Evolutionary conservation across 441 rosid genomes (phyloP).

Genomic region (Gossypium gossypioides): DNA sequence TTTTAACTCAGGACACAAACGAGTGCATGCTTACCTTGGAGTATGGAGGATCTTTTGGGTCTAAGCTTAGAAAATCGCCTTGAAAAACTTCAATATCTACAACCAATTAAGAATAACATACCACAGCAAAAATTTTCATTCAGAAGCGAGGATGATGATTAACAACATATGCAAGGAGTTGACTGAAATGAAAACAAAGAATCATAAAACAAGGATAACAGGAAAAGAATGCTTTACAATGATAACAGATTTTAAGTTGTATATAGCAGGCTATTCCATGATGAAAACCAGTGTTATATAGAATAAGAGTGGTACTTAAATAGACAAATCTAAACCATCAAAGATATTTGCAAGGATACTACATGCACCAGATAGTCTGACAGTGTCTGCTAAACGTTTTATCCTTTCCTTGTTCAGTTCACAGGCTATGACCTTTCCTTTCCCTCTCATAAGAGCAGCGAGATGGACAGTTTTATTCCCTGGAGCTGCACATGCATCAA

Average conservation of each 20-base stretch:
- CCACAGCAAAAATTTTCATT: conserved; percentile 6
- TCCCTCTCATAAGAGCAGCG: conserved; percentile 81
- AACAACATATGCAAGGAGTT: not conserved
- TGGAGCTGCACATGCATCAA: conserved; percentile 94
- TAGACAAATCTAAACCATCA: not conserved
- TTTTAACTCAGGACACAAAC: not conserved
- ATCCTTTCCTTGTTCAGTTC: conserved; percentile 65
- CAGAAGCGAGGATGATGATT: not conserved
- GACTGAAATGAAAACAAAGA: not conserved
- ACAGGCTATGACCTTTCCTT: conserved; percentile 69
- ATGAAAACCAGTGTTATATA: not conserved
- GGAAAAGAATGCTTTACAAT: not conserved
- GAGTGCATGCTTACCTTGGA: conserved; percentile 39
- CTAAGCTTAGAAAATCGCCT: conserved; percentile 57
- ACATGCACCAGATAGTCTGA: conserved; percentile 68
- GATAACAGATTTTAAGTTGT: not conserved
- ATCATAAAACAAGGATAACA: not conserved
- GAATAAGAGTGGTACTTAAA: not conserved
- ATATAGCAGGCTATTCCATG: not conserved
- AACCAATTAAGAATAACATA: conserved; percentile 27
- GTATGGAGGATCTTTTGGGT: conserved; percentile 47
- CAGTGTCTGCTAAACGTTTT: conserved; percentile 53
- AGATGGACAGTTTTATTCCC: conserved; percentile 94
- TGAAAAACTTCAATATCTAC: conserved; percentile 61
- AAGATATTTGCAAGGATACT: conserved; percentile 49